Evolutionary conservation across 2,329 filamentous ascomycete species (phyloP).

Genomic region (Arthrobotrys sinensis): DNA sequence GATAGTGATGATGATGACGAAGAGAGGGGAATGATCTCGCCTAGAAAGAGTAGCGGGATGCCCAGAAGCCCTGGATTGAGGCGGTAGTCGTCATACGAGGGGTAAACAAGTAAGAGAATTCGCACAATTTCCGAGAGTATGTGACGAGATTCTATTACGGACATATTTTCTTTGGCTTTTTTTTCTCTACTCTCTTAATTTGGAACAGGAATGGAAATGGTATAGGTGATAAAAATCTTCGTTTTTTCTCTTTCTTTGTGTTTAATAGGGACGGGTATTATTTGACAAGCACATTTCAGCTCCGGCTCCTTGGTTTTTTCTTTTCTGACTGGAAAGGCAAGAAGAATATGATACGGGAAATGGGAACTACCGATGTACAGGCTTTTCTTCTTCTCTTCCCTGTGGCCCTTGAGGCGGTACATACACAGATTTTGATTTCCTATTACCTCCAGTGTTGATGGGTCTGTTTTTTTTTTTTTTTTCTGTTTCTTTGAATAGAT

Average conservation of each 20-base stretch:
- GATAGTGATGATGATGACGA: conserved; percentile 78
- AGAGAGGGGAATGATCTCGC: conserved; percentile 66
- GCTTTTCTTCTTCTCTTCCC: neutral
- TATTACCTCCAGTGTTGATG: conserved; percentile 6
- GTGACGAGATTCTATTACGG: conserved; percentile 59
- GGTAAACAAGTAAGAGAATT: conserved; percentile 6
- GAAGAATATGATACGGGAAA: conserved; percentile 23
- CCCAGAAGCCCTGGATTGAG: conserved; percentile 48
- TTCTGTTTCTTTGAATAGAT: conserved; percentile 15
- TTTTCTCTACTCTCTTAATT: conserved; percentile 34
- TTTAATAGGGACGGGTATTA: conserved; percentile 20
- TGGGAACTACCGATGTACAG: conserved; percentile 42
- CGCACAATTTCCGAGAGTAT: conserved; percentile 30
- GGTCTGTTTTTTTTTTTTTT: neutral
- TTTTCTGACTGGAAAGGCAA: conserved; percentile 6
- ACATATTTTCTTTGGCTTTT: conserved; percentile 60
- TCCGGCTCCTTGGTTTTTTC: conserved; percentile 7
- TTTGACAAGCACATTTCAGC: conserved; percentile 31
- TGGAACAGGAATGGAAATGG: conserved; percentile 36
- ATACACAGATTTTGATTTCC: conserved; percentile 32
- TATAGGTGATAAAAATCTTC: conserved; percentile 44
- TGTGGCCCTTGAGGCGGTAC: conserved; percentile 41
- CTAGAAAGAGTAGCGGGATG: conserved; percentile 62
- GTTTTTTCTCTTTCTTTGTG: conserved; percentile 35
- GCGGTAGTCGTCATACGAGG: conserved; percentile 47